Evolutionary conservation across 768 basidiomycete genomes (phyloP).

Genomic region (Lentinula lateritia): DNA sequence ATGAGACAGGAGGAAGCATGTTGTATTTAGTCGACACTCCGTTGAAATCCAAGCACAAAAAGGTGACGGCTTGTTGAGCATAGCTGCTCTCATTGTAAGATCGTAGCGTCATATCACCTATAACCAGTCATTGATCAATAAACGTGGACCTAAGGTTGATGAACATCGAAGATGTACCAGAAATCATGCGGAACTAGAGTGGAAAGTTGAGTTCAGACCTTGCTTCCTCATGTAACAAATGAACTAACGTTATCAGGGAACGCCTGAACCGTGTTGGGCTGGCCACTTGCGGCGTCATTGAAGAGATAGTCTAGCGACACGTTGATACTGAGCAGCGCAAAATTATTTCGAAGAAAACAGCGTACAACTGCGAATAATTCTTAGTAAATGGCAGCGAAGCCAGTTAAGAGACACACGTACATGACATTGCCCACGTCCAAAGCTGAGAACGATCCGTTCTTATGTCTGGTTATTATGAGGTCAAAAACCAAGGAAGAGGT

Average conservation of each 20-base stretch:
- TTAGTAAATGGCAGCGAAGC: not conserved
- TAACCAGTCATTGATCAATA: not conserved
- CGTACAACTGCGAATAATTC: conserved; percentile 11
- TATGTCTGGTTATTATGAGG: conserved; percentile 26
- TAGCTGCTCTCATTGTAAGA: conserved; percentile 38
- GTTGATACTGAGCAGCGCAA: not conserved
- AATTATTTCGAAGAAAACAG: not conserved
- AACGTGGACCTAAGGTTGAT: not conserved
- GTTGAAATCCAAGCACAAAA: conserved; percentile 43
- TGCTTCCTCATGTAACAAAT: not conserved
- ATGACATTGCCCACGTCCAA: conserved; percentile 39
- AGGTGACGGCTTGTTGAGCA: conserved; percentile 43
- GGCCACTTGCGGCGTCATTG: conserved; percentile 39
- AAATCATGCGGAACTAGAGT: conserved; percentile 46
- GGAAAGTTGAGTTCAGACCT: not conserved
- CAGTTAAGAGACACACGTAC: conserved; percentile 21
- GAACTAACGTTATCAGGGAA: conserved; percentile 49
- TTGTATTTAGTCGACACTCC: conserved; percentile 32
- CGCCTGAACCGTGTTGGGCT: conserved; percentile 39
- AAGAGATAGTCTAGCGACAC: conserved; percentile 23
- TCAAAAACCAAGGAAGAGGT: not conserved
- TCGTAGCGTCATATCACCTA: conserved; percentile 38
- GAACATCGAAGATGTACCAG: conserved; percentile 26
- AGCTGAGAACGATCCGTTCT: conserved; percentile 41
- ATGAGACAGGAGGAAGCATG: conserved; percentile 29